These are phyloP conservation scores for Nakazawaea laoshanensis DNA, from an alignment of 805 yeast species.

Conservation along the genomic window DNA sequence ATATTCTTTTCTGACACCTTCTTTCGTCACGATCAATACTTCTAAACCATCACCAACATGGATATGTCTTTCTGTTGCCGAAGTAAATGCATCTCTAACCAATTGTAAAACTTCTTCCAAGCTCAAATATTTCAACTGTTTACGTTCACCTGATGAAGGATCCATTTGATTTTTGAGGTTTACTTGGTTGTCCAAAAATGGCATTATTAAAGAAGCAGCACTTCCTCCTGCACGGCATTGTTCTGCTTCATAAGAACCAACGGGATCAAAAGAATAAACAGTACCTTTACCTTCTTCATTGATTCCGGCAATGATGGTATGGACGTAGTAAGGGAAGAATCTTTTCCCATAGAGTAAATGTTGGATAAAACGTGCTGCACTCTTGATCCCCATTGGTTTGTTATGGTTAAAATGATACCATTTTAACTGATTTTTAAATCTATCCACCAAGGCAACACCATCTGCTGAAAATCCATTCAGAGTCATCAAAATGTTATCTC, in stretches of 20 bases:
- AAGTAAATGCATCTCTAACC: constrained; percentile 89
- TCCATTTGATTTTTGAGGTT: constrained; percentile 88
- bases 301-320: constrained; percentile 89
- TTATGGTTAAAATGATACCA: constrained; percentile 93
- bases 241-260: constrained; percentile 95
- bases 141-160: constrained; percentile 62
- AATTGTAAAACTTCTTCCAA: constrained; percentile 81
- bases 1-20: constrained; percentile 79
- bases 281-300: constrained; percentile 91
- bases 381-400: constrained; percentile 54
- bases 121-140: constrained; percentile 50
- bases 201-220: constrained; percentile 93
- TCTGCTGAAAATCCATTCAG: constrained; percentile 98
- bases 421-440: constrained; percentile 60
- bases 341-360: constrained; percentile 87
- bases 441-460: constrained; percentile 74
- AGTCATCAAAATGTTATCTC: constrained; percentile 78
- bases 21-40: constrained; percentile 84
- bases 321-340: constrained; percentile 94
- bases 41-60: constrained; percentile 97
- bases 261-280: constrained; percentile 94
- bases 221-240: constrained; percentile 98
- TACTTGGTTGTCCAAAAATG: constrained; percentile 95
- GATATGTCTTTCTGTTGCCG: constrained; percentile 97
- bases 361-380: constrained; percentile 88